Percentiles rank a stretch among this genome's conserved stretches.
phyloP scores from a whole-genome alignment of 345 rosid species.

The Gossypium longicalyx region DNA sequence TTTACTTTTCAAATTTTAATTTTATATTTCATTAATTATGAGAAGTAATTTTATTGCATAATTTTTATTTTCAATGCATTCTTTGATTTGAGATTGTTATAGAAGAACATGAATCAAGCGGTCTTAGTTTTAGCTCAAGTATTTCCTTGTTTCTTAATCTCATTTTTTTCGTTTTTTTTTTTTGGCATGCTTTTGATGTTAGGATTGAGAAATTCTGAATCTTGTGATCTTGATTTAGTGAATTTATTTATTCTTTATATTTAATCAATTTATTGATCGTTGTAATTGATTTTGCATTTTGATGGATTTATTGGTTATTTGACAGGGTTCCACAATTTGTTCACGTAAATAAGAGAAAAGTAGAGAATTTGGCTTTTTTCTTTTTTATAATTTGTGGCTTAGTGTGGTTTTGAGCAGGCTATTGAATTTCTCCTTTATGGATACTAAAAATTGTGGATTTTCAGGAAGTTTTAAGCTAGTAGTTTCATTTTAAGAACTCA shows the following conservation, averaged over 20 bases:
- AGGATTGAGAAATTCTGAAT: background rate
- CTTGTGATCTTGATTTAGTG: background rate
- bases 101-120: background rate
- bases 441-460: constrained; percentile 2
- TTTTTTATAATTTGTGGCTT: background rate
- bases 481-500: constrained; percentile 5
- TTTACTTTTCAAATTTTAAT: background rate
- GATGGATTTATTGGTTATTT: background rate
- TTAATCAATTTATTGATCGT: background rate
- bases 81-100: background rate
- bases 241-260: background rate
- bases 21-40: background rate
- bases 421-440: background rate
- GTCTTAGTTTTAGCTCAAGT: background rate
- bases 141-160: background rate
- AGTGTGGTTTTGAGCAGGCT: background rate
- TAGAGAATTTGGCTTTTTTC: background rate
- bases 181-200: constrained; percentile 7
- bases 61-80: background rate
- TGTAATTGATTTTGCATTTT: background rate
- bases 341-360: background rate
- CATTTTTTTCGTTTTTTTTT: background rate
- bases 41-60: background rate
- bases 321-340: constrained; percentile 2
- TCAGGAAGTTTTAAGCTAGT: background rate